Conservation (phyloP, 2,329 filamentous ascomycete species). For the Colletotrichum trifolii region DNA sequence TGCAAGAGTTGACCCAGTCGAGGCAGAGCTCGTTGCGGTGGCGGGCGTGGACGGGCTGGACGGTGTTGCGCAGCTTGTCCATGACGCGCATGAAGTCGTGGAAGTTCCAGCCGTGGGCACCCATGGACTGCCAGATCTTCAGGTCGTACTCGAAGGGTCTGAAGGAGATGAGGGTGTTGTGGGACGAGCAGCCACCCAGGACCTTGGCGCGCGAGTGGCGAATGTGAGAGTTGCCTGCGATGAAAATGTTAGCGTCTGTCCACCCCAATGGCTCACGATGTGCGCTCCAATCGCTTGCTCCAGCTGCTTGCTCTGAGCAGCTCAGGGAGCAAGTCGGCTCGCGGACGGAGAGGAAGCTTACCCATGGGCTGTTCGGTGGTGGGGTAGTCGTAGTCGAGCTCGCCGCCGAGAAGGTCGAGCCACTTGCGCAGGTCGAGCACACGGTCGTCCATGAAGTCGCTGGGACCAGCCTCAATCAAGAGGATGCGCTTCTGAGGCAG, state of each 20-base stretch:
- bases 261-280: slow-evolving; percentile 1
- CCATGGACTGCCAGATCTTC: slow-evolving; percentile 83
- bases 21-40: slow-evolving; percentile 92
- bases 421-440: slow-evolving; percentile 89
- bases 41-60: slow-evolving; percentile 86
- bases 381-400: slow-evolving; percentile 91
- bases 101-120: slow-evolving; percentile 88
- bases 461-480: slow-evolving; percentile 88
- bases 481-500: slow-evolving; percentile 84
- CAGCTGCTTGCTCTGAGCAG: too few species aligned
- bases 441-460: slow-evolving; percentile 88
- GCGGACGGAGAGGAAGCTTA: slow-evolving; percentile 45
- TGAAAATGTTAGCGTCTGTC: slow-evolving; percentile 7
- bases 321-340: not conserved
- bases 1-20: slow-evolving; percentile 88
- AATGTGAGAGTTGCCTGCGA: slow-evolving; percentile 85
- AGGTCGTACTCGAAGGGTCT: slow-evolving; percentile 90
- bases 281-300: too few species aligned
- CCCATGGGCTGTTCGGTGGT: slow-evolving; percentile 89
- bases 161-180: slow-evolving; percentile 95
- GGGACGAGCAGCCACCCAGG: slow-evolving; percentile 89
- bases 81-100: slow-evolving; percentile 84
- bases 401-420: slow-evolving; percentile 84
- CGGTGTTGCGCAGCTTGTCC: slow-evolving; percentile 88
- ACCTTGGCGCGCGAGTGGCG: slow-evolving; percentile 93